A percentile compares a stretch with the other conserved stretches of the same genome.
Evolutionary conservation across 768 basidiomycete species (phyloP).

Genomic region (Inosperma sp.): DNA sequence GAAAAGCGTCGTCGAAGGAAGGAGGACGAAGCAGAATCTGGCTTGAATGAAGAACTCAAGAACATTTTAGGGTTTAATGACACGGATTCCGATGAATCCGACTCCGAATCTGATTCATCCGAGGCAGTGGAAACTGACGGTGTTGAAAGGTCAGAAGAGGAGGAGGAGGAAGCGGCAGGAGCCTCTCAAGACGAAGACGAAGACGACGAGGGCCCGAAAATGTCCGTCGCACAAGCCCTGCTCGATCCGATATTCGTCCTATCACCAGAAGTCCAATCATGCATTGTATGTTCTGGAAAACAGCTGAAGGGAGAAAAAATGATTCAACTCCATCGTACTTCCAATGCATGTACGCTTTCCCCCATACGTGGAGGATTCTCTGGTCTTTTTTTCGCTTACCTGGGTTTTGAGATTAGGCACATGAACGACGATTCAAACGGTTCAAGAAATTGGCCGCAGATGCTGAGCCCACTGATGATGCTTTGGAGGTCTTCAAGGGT

Average conservation of each 20-base stretch:
- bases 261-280: constrained; percentile 52
- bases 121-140: no score
- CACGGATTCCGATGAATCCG: constrained; percentile 70
- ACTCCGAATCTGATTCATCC: constrained; percentile 34
- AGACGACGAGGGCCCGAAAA: constrained; percentile 36
- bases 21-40: constrained; percentile 61
- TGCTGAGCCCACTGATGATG: constrained; percentile 42
- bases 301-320: constrained; percentile 56
- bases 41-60: constrained; percentile 59
- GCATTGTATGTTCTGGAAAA: constrained; percentile 70
- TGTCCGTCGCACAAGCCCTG: constrained; percentile 58
- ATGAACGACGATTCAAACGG: constrained; percentile 54
- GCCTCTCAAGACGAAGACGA: constrained; percentile 17
- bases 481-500: constrained; percentile 45
- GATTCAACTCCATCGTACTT: constrained; percentile 53
- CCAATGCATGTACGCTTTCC: constrained; percentile 52
- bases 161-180: no score
- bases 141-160: no score
- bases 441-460: constrained; percentile 41
- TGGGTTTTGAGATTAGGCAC: constrained; percentile 44
- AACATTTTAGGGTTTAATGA: constrained; percentile 64
- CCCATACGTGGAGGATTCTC: constrained; percentile 12
- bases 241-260: constrained; percentile 59
- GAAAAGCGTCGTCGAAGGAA: constrained; percentile 59
- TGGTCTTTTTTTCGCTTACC: no score